Conservation (phyloP, 1,284 basidiomycete species). For the Malassezia restricta region DNA sequence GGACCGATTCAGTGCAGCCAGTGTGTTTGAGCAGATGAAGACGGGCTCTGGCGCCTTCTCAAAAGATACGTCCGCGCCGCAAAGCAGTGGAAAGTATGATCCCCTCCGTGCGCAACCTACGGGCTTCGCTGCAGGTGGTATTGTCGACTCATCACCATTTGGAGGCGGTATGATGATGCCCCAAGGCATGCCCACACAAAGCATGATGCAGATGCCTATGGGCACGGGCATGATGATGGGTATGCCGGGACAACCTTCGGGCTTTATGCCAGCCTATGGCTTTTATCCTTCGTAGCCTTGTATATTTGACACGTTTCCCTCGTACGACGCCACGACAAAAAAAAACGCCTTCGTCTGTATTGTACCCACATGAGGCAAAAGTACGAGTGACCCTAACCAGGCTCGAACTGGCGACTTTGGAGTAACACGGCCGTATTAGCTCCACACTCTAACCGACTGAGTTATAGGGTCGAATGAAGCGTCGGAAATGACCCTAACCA, state of each 20-base stretch:
- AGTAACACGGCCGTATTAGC: constrained; percentile 17
- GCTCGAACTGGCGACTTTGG: constrained; percentile 22
- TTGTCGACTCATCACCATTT: constrained; percentile 16
- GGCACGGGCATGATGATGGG: constrained; percentile 2
- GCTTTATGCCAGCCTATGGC: background rate
- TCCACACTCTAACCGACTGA: constrained; percentile 22
- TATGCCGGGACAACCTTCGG: background rate
- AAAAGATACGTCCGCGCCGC: constrained; percentile 18
- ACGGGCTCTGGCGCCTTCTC: constrained; percentile 25
- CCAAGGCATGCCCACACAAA: background rate
- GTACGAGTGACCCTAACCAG: constrained; percentile 14
- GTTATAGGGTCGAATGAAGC: constrained; percentile 11
- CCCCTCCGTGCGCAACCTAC: constrained; percentile 43
- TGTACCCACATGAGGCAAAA: too few relatives aligned
- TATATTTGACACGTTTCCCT: background rate
- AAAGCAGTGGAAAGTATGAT: constrained; percentile 40
- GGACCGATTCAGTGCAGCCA: constrained; percentile 33
- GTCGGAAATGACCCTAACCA: constrained; percentile 14
- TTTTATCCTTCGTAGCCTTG: background rate
- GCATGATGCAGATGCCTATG: background rate
- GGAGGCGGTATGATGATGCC: constrained; percentile 1
- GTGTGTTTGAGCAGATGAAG: constrained; percentile 43
- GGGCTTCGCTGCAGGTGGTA: constrained; percentile 39
- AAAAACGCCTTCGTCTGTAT: too few relatives aligned
- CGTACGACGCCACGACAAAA: too few relatives aligned